phyloP scores from a whole-genome alignment of 257 asterid genomes.

The Primulina huaijiensis region DNA sequence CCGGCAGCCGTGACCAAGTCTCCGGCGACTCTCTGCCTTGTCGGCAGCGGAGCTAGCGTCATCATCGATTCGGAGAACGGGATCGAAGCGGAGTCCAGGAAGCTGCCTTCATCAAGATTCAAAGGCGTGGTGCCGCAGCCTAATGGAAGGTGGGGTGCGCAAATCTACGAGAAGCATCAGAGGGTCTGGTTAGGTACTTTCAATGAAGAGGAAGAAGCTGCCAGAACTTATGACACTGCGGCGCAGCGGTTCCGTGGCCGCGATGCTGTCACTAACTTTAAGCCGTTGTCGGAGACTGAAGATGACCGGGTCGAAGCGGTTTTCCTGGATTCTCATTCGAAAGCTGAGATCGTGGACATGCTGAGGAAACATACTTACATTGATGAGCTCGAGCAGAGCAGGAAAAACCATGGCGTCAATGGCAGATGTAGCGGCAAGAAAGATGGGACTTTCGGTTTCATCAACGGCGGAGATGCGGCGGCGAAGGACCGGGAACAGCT shows the following conservation, averaged over 20 bases:
- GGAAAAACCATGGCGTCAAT: constrained; percentile 21
- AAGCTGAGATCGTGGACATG: constrained; percentile 67
- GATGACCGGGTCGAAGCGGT: constrained; percentile 36
- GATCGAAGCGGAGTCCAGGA: constrained; percentile 72
- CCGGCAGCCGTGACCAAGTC: constrained; percentile 34
- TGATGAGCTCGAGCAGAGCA: constrained; percentile 62
- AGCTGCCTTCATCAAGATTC: constrained; percentile 78
- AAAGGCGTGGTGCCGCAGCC: constrained; percentile 97
- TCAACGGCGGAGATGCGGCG: constrained; percentile 13
- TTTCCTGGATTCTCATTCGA: constrained; percentile 47
- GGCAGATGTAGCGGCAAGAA: not conserved
- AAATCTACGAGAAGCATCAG: constrained; percentile 83
- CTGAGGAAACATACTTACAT: constrained; percentile 56
- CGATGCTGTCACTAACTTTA: constrained; percentile 61
- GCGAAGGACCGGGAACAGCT: constrained; percentile 38
- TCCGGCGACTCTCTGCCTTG: constrained; percentile 52
- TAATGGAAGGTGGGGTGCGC: constrained; percentile 92
- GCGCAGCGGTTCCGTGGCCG: constrained; percentile 74
- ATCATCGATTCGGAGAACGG: constrained; percentile 56
- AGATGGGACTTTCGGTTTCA: constrained; percentile 12
- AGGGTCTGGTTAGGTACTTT: constrained; percentile 64
- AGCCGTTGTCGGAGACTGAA: constrained; percentile 34
- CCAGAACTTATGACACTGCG: constrained; percentile 59
- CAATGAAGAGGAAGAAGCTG: constrained; percentile 65
- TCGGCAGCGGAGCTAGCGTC: constrained; percentile 67